A percentile compares a stretch with the other conserved stretches of the same genome.
These are phyloP conservation scores for Angomonas deanei DNA, from an alignment of 208 protist species.

Conservation along the genomic window DNA sequence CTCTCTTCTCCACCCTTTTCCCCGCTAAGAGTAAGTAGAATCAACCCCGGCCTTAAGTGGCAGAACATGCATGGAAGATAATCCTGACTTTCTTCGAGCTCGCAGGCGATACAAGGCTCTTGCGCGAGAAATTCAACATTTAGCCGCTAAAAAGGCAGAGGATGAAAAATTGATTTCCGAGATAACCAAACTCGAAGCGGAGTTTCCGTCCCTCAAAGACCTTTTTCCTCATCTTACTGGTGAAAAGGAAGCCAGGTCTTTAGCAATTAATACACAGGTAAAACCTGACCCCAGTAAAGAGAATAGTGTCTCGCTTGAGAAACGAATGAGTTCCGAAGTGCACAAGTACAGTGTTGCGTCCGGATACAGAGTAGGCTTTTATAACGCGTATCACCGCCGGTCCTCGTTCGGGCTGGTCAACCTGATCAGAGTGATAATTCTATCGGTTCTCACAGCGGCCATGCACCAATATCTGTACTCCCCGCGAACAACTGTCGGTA, in stretches of 20 bases:
- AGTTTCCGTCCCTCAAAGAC: conserved; percentile 18
- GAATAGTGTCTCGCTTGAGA: too few species aligned
- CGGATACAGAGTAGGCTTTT: conserved; percentile 39
- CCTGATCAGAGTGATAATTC: conserved; percentile 18
- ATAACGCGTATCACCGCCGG: conserved; percentile 33
- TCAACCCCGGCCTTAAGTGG: too few species aligned
- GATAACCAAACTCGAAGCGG: conserved; percentile 34
- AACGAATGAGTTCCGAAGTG: too few species aligned
- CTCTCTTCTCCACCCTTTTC: background rate
- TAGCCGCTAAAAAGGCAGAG: conserved; percentile 12
- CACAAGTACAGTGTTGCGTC: too few species aligned
- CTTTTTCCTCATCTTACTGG: background rate
- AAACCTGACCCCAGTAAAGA: too few species aligned
- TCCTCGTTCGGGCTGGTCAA: conserved; percentile 32
- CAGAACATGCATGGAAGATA: background rate
- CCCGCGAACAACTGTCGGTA: conserved; percentile 23
- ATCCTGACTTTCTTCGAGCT: conserved; percentile 20
- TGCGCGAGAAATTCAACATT: conserved; percentile 24
- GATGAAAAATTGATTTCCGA: conserved; percentile 26
- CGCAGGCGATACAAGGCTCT: conserved; percentile 56
- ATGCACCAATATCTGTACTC: conserved; percentile 38
- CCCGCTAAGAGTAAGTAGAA: conserved; percentile 3
- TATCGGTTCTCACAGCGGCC: conserved; percentile 19
- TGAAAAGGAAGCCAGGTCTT: background rate
- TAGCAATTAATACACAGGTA: background rate